Base-by-base conservation (phyloP, 306 rosid species). In the Geum urbanum region DNA sequence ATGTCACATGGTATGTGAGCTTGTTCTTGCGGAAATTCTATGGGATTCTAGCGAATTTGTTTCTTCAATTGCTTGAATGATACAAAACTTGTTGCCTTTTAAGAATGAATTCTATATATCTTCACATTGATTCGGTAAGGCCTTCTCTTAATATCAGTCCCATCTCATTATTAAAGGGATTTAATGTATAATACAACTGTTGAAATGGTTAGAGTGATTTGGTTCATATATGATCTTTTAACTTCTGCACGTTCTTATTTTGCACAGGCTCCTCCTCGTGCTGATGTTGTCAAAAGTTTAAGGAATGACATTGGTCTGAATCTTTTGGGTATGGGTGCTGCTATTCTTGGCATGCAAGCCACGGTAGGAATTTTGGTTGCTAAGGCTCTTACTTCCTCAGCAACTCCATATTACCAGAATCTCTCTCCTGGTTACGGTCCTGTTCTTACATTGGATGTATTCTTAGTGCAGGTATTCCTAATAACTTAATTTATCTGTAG, bases 341-440 rank as follows among this genome's bases (percentile, higher is more conserved):
- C 97, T 55, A 76, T 95, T 83, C 96, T 95, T 70, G 97, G 97
- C 49, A 87, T 89, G 95, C 99, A 89, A 82, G 99, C 99, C 37
- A 91, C 99, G 0, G 97, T 95, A 47, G 99, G 99, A 73, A 54
- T 77, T 68, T 80, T 95, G 78, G 99, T 95, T 72, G 99, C 96
- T 8, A 95, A 95, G 84, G 97, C 97, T 81, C 96, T 95, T 77
- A 95, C 97, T 51, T 57, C 97, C 70, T 79, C 99, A 0, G 92
- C 91, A n/a, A 86, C 70, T 81, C 99, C 99, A 10, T 94, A 83
- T 80, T 84, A 88, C 78, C 97, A 89, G 74, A 96, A 92, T 63
- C 55, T 82, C 27, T 55, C 99, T 65, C 96, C 99, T 63, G 97
- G 97, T 53, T 83, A 59, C 78, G 89, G 87, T 68, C 97, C 99